phyloP scores from a whole-genome alignment of 345 rosid species.

The Acer yangbiense region DNA sequence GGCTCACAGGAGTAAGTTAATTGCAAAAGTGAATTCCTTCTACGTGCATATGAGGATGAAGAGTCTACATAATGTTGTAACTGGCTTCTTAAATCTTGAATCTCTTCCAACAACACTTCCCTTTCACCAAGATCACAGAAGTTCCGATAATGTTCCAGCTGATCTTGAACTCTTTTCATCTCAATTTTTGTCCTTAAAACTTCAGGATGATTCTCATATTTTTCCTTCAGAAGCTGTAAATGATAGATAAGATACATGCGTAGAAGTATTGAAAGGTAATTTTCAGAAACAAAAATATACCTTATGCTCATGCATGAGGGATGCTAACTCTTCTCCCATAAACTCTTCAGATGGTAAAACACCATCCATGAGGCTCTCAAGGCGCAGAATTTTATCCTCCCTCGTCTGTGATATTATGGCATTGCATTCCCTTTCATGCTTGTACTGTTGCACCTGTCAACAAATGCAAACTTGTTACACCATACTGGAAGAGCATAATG shows the following conservation, averaged over 20 bases:
- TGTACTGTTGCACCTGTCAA: slow-evolving; percentile 92
- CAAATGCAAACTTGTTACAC: slow-evolving; percentile 20
- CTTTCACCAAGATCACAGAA: slow-evolving; percentile 87
- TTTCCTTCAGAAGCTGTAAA: slow-evolving; percentile 86
- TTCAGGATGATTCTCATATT: slow-evolving; percentile 92
- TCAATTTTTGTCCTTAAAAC: slow-evolving; percentile 71
- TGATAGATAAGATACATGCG: slow-evolving; percentile 23
- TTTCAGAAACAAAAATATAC: slow-evolving; percentile 37
- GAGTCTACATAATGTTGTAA: slow-evolving; percentile 75
- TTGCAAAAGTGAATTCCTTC: slow-evolving; percentile 49
- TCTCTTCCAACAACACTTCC: slow-evolving; percentile 90
- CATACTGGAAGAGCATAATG: slow-evolving; percentile 12
- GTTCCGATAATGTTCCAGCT: slow-evolving; percentile 74
- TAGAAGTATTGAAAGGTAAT: slow-evolving; percentile 18
- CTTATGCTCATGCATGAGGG: slow-evolving; percentile 81
- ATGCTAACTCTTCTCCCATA: slow-evolving; percentile 77
- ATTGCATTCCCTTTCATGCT: slow-evolving; percentile 98
- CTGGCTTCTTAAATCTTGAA: slow-evolving; percentile 86
- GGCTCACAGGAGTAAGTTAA: slow-evolving; percentile 66
- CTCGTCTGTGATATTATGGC: slow-evolving; percentile 85
- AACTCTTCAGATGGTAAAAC: slow-evolving; percentile 86
- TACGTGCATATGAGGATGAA: slow-evolving; percentile 54
- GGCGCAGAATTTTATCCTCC: slow-evolving; percentile 91
- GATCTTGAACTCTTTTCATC: slow-evolving; percentile 75
- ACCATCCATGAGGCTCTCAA: slow-evolving; percentile 97